Base-by-base conservation (phyloP, 2,329 filamentous ascomycete genomes). In the Fusarium sp. region DNA sequence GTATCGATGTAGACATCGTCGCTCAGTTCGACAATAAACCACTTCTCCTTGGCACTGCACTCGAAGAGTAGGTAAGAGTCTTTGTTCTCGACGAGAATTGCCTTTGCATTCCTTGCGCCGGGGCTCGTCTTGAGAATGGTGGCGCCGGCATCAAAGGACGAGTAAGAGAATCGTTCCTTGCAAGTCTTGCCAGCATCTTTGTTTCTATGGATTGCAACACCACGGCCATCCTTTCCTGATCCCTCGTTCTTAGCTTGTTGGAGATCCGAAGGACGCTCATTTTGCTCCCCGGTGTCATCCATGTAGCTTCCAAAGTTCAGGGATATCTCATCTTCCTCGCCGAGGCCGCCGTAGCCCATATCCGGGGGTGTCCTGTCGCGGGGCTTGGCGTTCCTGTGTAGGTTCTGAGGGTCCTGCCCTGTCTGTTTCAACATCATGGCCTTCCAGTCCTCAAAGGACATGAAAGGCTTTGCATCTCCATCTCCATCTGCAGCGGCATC, bases 361-460 rank as follows among this genome's bases (percentile, higher is more conserved):
- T 89, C 89, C 28, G 89, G 87, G 58, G 88, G 88, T 54, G 86
- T 84, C 72, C 72, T 68, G 82, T 80, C 84, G 79, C 84, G 78
- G 80, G 89, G 82, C 85, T 86, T 81, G 78, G 87, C 75, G 86
- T 90, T 80, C 85, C 93, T 79, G 88, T 91, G 82, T 88, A 94
- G 75, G 84, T 93, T 79, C 85, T 94, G 82, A 11, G 86, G 85
- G 61, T 90, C 88, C 79, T 98, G 96, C 18, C 94, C 96, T 8
- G 90, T 92, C 79, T 94, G 94, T 58, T 92, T 93, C 24, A 98
- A 85, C 84, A 97, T 98, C 86, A 95, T 93, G 79, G 93, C 94
- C 84, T 98, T 98, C 96, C 96, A 99, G 78, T 98, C 96, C 81
- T 98, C 96, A 77, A 99, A 99, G 0, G 96, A 98, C 77, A 98